phyloP scores from a whole-genome alignment of 2,329 filamentous ascomycete species.

The Hymenoscyphus fructigenus region DNA sequence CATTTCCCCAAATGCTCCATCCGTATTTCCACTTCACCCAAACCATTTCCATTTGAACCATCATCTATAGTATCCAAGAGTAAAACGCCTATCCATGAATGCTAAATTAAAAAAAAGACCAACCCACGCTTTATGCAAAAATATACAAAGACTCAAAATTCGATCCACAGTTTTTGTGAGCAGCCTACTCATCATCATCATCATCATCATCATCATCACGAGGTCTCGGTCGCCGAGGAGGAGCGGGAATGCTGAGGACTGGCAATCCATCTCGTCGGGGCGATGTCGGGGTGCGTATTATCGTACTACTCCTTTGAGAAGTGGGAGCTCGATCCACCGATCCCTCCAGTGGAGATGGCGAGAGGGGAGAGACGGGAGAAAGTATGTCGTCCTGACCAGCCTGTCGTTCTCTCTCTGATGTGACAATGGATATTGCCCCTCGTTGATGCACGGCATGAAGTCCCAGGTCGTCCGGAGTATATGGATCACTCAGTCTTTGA shows the following conservation, averaged over 20 bases:
- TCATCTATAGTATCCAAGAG: not conserved
- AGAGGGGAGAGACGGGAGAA: conserved; percentile 15
- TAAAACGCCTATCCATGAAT: not conserved
- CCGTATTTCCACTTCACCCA: not conserved
- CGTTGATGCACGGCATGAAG: conserved; percentile 30
- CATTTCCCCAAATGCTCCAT: not conserved
- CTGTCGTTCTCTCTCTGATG: conserved; percentile 21
- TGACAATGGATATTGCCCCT: conserved; percentile 32
- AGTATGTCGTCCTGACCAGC: conserved; percentile 11
- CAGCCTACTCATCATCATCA: conserved; percentile 1
- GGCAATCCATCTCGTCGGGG: conserved; percentile 25
- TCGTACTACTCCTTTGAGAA: conserved; percentile 21
- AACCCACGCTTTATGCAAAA: not conserved
- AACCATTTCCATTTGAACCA: not conserved
- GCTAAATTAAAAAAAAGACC: not conserved
- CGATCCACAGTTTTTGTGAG: not conserved
- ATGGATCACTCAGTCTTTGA: conserved; percentile 28
- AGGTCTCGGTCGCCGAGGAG: conserved; percentile 27
- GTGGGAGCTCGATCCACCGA: conserved; percentile 13
- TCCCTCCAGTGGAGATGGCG: conserved; percentile 4
- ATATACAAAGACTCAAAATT: not conserved
- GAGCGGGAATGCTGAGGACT: conserved; percentile 33
- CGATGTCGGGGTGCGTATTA: conserved; percentile 22
- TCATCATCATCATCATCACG: conserved; percentile 19
- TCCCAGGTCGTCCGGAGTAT: conserved; percentile 30